Percentiles rank a stretch among this genome's conserved stretches.
Conservation (phyloP, 805 yeast genomes). For the Saturnispora silvae region DNA sequence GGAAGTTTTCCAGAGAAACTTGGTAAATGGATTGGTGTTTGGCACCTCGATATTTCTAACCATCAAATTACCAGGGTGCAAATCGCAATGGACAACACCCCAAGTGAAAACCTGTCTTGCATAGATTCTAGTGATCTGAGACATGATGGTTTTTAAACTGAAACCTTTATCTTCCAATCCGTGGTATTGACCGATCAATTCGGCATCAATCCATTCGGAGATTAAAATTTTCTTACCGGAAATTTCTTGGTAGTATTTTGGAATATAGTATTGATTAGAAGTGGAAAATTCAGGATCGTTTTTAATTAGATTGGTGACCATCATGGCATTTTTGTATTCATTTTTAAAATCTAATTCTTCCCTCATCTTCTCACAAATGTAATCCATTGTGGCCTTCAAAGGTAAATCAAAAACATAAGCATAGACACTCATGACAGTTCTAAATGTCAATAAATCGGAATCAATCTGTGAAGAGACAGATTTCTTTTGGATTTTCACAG, state of each 20-base stretch:
- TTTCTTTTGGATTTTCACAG: conserved; percentile 57
- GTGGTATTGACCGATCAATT: conserved; percentile 38
- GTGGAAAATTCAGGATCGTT: conserved; percentile 30
- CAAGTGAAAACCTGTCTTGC: conserved; percentile 53
- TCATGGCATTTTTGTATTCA: conserved; percentile 45
- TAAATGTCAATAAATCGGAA: conserved; percentile 53
- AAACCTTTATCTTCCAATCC: conserved; percentile 31
- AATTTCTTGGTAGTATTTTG: conserved; percentile 36
- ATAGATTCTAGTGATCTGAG: conserved; percentile 38
- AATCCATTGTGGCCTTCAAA: conserved; percentile 41
- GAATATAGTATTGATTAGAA: conserved; percentile 39
- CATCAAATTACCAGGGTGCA: conserved; percentile 73
- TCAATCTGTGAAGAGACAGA: conserved; percentile 49
- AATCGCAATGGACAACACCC: conserved; percentile 66
- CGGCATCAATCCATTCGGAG: conserved; percentile 73
- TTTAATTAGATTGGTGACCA: conserved; percentile 28
- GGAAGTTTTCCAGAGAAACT: conserved; percentile 10
- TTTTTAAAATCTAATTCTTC: conserved; percentile 53
- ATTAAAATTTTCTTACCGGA: conserved; percentile 44
- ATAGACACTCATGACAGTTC: conserved; percentile 39
- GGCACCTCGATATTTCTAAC: conserved; percentile 29
- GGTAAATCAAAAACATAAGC: conserved; percentile 57
- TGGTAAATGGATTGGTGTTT: conserved; percentile 7
- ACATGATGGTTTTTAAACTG: conserved; percentile 34
- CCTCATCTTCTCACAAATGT: conserved; percentile 44